A percentile compares a stretch with the other conserved stretches of the same genome.
Evolutionary conservation across 352 stramenopile genomes (phyloP).

Genomic region (Globisporangium canariense): DNA sequence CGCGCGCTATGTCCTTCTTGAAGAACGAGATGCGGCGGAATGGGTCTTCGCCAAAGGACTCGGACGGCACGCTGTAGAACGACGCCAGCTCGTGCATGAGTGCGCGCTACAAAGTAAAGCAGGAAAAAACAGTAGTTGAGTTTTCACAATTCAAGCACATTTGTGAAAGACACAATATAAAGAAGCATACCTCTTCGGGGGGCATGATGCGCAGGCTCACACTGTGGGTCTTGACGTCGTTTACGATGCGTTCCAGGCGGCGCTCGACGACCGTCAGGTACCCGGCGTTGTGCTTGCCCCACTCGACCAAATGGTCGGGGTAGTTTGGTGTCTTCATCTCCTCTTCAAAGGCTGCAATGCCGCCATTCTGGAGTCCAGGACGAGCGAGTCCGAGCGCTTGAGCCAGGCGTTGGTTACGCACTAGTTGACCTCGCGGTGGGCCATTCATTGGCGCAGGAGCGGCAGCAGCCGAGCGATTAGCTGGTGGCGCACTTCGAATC

Average conservation of each 20-base stretch:
- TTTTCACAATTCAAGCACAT: background rate
- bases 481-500: slow-evolving; percentile 16
- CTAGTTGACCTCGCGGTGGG: slow-evolving; percentile 43
- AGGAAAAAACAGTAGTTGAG: background rate
- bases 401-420: slow-evolving; percentile 67
- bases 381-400: slow-evolving; percentile 55
- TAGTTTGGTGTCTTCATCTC: slow-evolving; percentile 77
- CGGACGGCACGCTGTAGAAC: slow-evolving; percentile 61
- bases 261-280: slow-evolving; percentile 74
- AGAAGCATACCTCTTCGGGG: slow-evolving; percentile 39
- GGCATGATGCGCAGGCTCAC: slow-evolving; percentile 76
- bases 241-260: slow-evolving; percentile 67
- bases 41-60: slow-evolving; percentile 75
- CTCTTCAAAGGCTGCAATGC: slow-evolving; percentile 57
- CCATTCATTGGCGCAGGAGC: slow-evolving; percentile 19
- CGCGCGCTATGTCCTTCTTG: slow-evolving; percentile 49
- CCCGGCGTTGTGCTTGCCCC: slow-evolving; percentile 66
- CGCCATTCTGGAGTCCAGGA: slow-evolving; percentile 31
- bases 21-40: slow-evolving; percentile 74
- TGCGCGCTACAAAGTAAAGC: slow-evolving; percentile 32
- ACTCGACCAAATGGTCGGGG: slow-evolving; percentile 54
- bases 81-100: slow-evolving; percentile 73
- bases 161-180: background rate
- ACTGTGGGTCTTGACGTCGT: slow-evolving; percentile 64
- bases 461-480: background rate